Evolutionary conservation across 345 rosid genomes (phyloP).

Genomic region (Citrus glauca): DNA sequence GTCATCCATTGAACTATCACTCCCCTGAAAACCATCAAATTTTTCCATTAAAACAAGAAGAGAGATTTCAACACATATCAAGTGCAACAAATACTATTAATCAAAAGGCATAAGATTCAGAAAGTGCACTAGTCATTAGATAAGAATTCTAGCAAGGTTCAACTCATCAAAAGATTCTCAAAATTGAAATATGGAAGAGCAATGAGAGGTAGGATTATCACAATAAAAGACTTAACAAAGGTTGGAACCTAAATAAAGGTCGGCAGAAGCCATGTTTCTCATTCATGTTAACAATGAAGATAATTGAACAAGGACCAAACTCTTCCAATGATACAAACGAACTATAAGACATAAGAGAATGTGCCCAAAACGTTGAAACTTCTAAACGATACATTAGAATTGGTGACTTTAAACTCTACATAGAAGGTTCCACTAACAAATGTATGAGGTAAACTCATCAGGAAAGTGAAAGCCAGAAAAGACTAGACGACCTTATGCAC

Average conservation of each 20-base stretch:
- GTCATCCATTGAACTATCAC: constrained; percentile 67
- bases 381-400: background rate
- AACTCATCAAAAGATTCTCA: background rate
- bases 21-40: constrained; percentile 45
- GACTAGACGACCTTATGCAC: background rate
- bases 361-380: background rate
- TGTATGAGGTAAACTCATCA: background rate
- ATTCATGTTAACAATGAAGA: background rate
- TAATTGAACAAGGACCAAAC: background rate
- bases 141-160: background rate
- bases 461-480: background rate
- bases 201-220: background rate
- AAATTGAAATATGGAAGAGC: background rate
- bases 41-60: background rate
- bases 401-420: background rate
- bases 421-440: background rate
- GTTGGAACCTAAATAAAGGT: background rate
- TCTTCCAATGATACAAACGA: background rate
- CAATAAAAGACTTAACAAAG: background rate
- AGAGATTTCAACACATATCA: background rate
- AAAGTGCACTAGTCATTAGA: background rate
- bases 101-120: background rate
- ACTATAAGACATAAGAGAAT: background rate
- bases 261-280: background rate
- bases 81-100: background rate